Evolutionary conservation across 78 protist species (phyloP).

Genomic region (Chrysochromulina tobinii): DNA sequence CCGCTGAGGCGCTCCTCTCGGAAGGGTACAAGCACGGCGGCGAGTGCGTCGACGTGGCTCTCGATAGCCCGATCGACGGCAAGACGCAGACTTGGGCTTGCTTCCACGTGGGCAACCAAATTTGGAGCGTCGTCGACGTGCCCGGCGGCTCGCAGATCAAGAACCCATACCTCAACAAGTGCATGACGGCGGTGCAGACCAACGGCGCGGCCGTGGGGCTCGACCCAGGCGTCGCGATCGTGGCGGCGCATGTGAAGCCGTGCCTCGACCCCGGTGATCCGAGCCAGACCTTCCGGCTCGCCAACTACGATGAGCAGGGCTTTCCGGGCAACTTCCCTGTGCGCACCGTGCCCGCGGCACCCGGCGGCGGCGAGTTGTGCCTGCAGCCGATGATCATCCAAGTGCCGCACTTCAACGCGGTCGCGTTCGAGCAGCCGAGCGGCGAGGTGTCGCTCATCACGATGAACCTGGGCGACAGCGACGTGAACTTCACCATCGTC

Average conservation of each 20-base stretch:
- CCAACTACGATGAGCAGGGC: not conserved
- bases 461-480: not conserved
- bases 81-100: conserved; percentile 5
- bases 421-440: not conserved
- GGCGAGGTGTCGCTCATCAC: not conserved
- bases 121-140: not conserved
- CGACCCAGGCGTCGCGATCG: not conserved
- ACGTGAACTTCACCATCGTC: not conserved
- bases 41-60: not conserved
- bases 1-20: conserved; percentile 1
- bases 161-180: not conserved
- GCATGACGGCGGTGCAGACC: not conserved
- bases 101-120: not conserved
- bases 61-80: not conserved
- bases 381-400: not conserved
- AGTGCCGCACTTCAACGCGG: conserved; percentile 13
- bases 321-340: no score
- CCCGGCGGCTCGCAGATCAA: not conserved
- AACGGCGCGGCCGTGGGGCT: not conserved
- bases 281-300: not conserved
- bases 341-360: no score
- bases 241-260: not conserved
- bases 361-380: not conserved
- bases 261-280: not conserved
- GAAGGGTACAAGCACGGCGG: not conserved